Conservation (phyloP, 148 eudicot species). For the Suaeda aralocaspica region DNA sequence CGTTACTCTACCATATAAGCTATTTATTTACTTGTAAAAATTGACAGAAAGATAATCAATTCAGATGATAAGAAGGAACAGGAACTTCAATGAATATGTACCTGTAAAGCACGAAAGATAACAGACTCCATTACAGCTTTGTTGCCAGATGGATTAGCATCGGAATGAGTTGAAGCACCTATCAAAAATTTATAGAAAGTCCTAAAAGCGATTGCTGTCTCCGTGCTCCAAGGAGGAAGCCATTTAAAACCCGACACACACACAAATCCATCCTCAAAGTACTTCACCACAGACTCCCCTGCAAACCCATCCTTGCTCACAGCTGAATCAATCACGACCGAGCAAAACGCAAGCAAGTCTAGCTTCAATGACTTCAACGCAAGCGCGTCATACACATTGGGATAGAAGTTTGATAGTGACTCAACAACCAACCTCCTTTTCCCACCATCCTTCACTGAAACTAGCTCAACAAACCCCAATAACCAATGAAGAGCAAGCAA, state of each 20-base stretch:
- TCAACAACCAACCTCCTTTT: constrained; percentile 38
- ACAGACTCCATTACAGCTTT: constrained; percentile 48
- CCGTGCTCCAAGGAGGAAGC: constrained; percentile 98
- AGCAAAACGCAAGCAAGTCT: constrained; percentile 70
- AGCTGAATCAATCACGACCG: constrained; percentile 32
- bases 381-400: constrained; percentile 78
- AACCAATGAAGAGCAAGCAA: constrained; percentile 85
- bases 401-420: constrained; percentile 55
- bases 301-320: constrained; percentile 21
- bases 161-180: constrained; percentile 60
- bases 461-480: constrained; percentile 47
- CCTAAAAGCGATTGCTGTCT: constrained; percentile 79
- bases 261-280: constrained; percentile 61
- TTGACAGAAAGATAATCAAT: neutral
- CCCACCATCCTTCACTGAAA: constrained; percentile 31
- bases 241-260: constrained; percentile 74
- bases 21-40: neutral
- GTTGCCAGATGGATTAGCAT: constrained; percentile 39
- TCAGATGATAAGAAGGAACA: neutral
- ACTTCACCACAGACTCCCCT: constrained; percentile 32
- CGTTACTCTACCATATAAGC: neutral
- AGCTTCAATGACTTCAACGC: constrained; percentile 80
- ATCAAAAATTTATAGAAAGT: constrained; percentile 73
- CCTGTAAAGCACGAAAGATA: constrained; percentile 71
- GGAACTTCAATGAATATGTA: constrained; percentile 15